Percentiles rank a stretch among this genome's conserved stretches.
Conservation (phyloP, 495 filamentous ascomycete species). For the Pseudomonodictys pantanalensis region DNA sequence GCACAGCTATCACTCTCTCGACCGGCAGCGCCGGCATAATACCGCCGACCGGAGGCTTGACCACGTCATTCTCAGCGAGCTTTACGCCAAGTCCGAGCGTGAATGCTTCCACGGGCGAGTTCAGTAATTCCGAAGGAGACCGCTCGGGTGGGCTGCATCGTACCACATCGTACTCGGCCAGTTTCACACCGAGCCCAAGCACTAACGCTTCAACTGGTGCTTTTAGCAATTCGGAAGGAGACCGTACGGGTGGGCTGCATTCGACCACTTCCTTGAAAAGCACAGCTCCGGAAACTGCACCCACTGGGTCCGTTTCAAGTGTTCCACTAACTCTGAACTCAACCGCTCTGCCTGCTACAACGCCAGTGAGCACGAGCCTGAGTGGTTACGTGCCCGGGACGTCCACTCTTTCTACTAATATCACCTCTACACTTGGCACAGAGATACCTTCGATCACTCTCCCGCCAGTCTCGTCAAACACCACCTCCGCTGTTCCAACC, state of each 20-base stretch:
- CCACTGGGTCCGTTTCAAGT: not conserved
- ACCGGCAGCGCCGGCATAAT: not conserved
- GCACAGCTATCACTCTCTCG: not conserved
- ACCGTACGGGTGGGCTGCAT: not conserved
- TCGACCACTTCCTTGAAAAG: not conserved
- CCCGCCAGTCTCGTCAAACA: not conserved
- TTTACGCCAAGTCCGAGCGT: not conserved
- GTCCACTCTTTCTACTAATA: not conserved
- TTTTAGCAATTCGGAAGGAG: slow-evolving; percentile 6
- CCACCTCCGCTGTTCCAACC: not conserved
- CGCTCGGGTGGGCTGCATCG: not conserved
- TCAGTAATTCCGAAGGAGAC: slow-evolving; percentile 4
- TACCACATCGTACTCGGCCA: not conserved
- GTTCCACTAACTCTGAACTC: not conserved
- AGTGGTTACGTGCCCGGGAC: not conserved
- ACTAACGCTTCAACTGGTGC: not conserved
- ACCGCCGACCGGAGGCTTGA: not conserved
- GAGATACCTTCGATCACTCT: not conserved
- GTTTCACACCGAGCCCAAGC: too few relatives aligned
- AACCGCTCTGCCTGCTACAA: not conserved
- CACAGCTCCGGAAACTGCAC: not conserved
- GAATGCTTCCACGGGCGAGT: not conserved
- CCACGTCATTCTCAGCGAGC: not conserved
- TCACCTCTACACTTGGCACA: not conserved
- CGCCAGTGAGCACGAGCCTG: not conserved